These are phyloP conservation scores for Pseudonitzschia delicatissima DNA, from an alignment of 108 stramenopile species.

Conservation along the genomic window DNA sequence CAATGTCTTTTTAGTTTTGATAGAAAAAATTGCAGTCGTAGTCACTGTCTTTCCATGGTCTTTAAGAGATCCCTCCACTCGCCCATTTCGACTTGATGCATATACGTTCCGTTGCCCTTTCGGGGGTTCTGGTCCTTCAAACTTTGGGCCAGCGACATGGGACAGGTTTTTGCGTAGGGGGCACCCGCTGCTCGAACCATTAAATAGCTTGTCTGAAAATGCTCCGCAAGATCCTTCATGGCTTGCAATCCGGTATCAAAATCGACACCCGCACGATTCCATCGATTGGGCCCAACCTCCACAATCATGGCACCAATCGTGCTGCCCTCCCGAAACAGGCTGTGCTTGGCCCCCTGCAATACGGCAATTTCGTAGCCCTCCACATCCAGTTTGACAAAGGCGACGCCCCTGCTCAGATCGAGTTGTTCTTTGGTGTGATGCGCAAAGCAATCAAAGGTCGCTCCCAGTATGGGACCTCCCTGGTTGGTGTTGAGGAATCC, in stretches of 20 bases:
- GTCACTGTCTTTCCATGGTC: constrained; percentile 5
- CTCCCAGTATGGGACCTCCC: constrained; percentile 11
- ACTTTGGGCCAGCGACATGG: neutral
- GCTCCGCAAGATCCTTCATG: constrained; percentile 12
- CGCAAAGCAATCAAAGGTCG: constrained; percentile 18
- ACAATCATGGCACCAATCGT: constrained; percentile 16
- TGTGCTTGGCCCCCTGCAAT: constrained; percentile 13
- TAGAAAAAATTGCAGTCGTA: constrained; percentile 26
- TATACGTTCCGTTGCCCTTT: neutral
- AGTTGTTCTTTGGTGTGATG: constrained; percentile 7
- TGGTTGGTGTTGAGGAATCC: neutral
- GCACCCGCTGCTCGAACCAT: neutral
- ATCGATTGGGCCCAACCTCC: constrained; percentile 27
- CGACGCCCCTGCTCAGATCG: constrained; percentile 15
- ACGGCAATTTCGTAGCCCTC: constrained; percentile 31
- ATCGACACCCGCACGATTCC: constrained; percentile 8
- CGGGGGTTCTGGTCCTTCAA: constrained; percentile 11
- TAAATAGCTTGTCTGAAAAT: constrained; percentile 12
- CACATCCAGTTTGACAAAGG: constrained; percentile 29
- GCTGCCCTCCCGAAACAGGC: constrained; percentile 1
- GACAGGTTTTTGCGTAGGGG: constrained; percentile 15
- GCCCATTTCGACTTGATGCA: constrained; percentile 3
- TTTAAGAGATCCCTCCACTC: constrained; percentile 20
- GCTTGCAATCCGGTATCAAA: constrained; percentile 11
- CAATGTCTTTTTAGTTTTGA: too few species aligned